phyloP scores from a whole-genome alignment of 352 stramenopile genomes.

The Pythium sp. region DNA sequence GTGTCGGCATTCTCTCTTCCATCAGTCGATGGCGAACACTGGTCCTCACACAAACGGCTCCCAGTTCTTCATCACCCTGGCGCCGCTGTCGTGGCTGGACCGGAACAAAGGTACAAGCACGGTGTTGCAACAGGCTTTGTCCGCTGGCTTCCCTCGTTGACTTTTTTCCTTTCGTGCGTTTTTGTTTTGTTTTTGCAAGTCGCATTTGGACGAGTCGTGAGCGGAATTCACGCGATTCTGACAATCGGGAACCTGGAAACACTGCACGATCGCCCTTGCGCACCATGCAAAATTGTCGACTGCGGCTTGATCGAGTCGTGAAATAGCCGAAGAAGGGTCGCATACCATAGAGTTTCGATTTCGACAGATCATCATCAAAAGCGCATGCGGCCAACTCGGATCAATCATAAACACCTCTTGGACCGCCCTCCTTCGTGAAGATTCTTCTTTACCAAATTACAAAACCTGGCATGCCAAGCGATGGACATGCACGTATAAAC shows the following conservation, averaged over 20 bases:
- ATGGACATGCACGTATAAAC: conserved; percentile 3
- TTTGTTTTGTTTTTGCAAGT: conserved; percentile 30
- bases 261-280: conserved; percentile 43
- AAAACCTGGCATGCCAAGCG: not conserved
- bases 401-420: not conserved
- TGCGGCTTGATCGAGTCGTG: conserved; percentile 52
- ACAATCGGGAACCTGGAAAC: conserved; percentile 55
- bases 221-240: conserved; percentile 54
- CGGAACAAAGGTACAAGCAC: conserved; percentile 53
- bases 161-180: not conserved
- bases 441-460: conserved; percentile 3
- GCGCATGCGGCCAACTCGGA: not conserved
- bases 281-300: conserved; percentile 65
- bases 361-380: not conserved
- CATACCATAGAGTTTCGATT: not conserved
- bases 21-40: conserved; percentile 95
- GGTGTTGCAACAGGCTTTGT: not conserved
- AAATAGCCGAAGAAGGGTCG: not conserved
- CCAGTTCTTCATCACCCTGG: conserved; percentile 99
- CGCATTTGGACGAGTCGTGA: conserved; percentile 70
- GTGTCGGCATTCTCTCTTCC: not conserved
- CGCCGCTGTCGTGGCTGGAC: conserved; percentile 62
- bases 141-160: not conserved
- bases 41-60: conserved; percentile 94
- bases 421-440: not conserved